These are phyloP conservation scores for Shiraia sp. DNA, from an alignment of 2,329 filamentous ascomycete species.

Conservation along the genomic window DNA sequence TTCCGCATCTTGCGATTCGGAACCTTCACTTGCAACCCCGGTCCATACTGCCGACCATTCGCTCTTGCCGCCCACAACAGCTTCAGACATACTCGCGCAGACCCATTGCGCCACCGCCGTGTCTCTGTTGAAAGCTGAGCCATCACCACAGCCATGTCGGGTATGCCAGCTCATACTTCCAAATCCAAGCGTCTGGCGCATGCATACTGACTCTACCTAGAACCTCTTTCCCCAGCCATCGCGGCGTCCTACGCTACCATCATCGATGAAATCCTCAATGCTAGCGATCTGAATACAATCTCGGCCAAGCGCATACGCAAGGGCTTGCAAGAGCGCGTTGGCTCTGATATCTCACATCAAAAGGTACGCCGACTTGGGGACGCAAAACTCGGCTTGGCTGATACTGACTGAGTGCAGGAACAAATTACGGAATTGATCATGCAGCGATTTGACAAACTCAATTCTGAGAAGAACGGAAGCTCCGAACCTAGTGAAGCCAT, in stretches of 20 bases:
- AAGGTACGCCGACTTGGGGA: slow-evolving; percentile 54
- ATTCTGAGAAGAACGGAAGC: slow-evolving; percentile 37
- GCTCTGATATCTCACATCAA: slow-evolving; percentile 64
- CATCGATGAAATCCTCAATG: slow-evolving; percentile 65
- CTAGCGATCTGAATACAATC: slow-evolving; percentile 65
- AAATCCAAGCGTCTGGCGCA: slow-evolving; percentile 4
- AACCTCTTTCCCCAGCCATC: slow-evolving; percentile 50
- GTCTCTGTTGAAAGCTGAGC: no score
- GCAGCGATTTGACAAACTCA: slow-evolving; percentile 55
- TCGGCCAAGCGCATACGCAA: slow-evolving; percentile 69
- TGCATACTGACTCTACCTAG: slow-evolving; percentile 27
- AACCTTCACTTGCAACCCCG: no score
- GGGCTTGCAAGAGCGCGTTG: slow-evolving; percentile 62
- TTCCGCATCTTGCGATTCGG: no score
- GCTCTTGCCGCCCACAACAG: no score
- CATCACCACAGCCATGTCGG: slow-evolving; percentile 31
- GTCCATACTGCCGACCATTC: no score
- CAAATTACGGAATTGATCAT: slow-evolving; percentile 53
- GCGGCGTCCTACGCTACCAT: slow-evolving; percentile 59
- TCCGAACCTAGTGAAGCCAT: slow-evolving; percentile 40
- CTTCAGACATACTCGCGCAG: no score
- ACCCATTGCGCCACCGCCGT: slow-evolving; percentile 2
- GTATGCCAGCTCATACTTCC: slow-evolving; percentile 22
- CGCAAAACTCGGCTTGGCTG: slow-evolving; percentile 3
- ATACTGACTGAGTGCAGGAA: slow-evolving; percentile 38